Base-by-base conservation (phyloP, 2,329 filamentous ascomycete genomes). In the Monilinia laxa region DNA sequence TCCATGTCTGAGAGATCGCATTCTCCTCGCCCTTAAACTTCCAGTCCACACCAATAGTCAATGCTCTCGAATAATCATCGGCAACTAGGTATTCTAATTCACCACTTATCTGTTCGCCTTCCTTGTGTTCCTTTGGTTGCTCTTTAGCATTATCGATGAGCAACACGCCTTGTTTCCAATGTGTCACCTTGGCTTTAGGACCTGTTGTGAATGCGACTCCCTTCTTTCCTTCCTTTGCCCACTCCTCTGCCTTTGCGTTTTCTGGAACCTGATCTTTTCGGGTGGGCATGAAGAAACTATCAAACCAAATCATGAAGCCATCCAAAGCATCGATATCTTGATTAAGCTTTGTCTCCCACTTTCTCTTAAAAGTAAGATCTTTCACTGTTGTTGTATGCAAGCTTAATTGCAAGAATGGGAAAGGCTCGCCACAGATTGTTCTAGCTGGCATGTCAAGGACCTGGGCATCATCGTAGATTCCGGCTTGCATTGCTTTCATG, bases 221-320 rank as follows among this genome's bases (percentile, higher is more conserved):
- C 70, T 89, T 82, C 47, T 78, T 85, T 42, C 81, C 80, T 31
- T 78, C 74, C 70, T 85, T 83, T 31, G 77, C 78, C 86, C 90
- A 93, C 4, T 84, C 81, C 65, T 87, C 81, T 0, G 87, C 86
- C 62, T 86, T 85, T n/a, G 81, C 81, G 68, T 83, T 78, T 40
- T 82, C 79, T 11, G 81, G 81, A 57, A 85, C 75, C 38, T 75
- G 73, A 60, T 80, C 77, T 47, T 82, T 79, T 47, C 83, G 80
- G 0, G 85, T 84, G 12, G 88, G 86, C 71, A 90, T 85, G 79
- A 97, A 97, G 81, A 95, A 95, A 31, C 90, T 94, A 77, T 98
- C 94, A 76, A 97, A 97, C 92, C 93, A 97, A 72, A 97, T 85
- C 18, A 92, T 83, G 77, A 93, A 96, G 5, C 92, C 94, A 75